These are phyloP conservation scores for Capsicum chinense DNA, from an alignment of 257 asterid species.

Conservation along the genomic window DNA sequence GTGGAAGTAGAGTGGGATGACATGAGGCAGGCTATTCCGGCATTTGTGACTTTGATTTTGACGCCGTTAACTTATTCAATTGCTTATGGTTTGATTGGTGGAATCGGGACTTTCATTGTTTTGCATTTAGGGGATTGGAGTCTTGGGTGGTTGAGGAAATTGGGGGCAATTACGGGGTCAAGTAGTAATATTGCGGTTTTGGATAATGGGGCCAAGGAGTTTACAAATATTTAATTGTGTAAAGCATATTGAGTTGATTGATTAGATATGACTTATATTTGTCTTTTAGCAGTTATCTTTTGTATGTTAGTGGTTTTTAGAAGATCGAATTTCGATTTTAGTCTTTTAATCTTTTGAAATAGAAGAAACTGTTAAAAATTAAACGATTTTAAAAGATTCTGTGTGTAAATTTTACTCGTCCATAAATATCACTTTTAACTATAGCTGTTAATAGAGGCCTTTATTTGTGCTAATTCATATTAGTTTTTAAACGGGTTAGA, in stretches of 20 bases:
- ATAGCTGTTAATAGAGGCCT: too few relatives aligned
- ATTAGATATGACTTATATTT: slow-evolving; percentile 16
- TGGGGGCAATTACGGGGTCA: slow-evolving; percentile 37
- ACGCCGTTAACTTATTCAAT: slow-evolving; percentile 94
- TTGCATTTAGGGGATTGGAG: slow-evolving; percentile 81
- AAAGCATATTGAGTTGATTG: slow-evolving; percentile 17
- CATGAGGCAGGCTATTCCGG: slow-evolving; percentile 94
- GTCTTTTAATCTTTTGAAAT: neutral
- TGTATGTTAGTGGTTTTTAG: slow-evolving; percentile 21
- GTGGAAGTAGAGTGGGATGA: slow-evolving; percentile 94
- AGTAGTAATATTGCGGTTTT: slow-evolving; percentile 17
- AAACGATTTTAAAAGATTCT: neutral
- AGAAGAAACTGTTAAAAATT: neutral
- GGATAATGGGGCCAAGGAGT: slow-evolving; percentile 35
- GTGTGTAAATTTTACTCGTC: neutral
- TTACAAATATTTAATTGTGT: slow-evolving; percentile 4
- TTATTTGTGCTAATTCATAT: too few relatives aligned
- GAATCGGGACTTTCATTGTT: slow-evolving; percentile 73
- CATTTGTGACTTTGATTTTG: slow-evolving; percentile 73
- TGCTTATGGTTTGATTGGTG: slow-evolving; percentile 92
- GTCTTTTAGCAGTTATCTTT: slow-evolving; percentile 20
- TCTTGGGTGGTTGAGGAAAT: slow-evolving; percentile 39
- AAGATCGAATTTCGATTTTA: neutral
- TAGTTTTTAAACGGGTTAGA: too few relatives aligned
- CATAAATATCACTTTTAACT: too few relatives aligned